Evolutionary conservation across 2,329 filamentous ascomycete genomes (phyloP), one percentile per base, ranked within the genome.

Genomic region (Samsoniella hepiali): DNA sequence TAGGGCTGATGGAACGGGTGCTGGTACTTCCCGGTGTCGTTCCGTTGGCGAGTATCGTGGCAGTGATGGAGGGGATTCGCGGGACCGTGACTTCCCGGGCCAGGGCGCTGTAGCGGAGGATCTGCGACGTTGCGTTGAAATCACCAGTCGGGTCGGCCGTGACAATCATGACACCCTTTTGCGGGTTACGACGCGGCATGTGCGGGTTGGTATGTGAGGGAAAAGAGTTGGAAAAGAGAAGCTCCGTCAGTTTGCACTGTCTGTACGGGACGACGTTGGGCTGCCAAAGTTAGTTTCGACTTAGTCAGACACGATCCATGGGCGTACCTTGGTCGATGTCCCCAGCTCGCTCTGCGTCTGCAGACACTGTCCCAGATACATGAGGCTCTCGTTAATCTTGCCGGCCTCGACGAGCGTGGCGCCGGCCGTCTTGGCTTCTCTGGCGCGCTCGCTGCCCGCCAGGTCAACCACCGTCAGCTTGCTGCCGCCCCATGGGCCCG

Each of bases 381-480:
- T 99, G 72, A 99, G 79, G 72, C 91, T 96, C 76, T 97, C 93
- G 72, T 99, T 99, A 74, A 99, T 99, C 78, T 98, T 98, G 60
- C 95, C 95, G 42, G 94, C 95, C 78, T 99, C 95, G 0, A 91
- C 94, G 15, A 99, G 84, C 0, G 94, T 97, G 4, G 92, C 88
- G 13, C 95, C 95, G 0, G 93, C 91, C 0, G 95, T 98, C 81
- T 97, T 97, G 32, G 95, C 93, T 67, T 95, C 93, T 65, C 93
- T 85, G 17, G 94, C 94, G 65, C 95, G 88, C 77, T 99, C 95
- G 65, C 95, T 98, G 15, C 93, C 94, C 22, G 94, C 94, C 58
- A 98, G 80, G 74, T 98, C 94, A 53, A 96, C 94, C 67, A 98
- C 89, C 0, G 92, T 97, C 36, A 98, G 79, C 1, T 88, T 88